Conservation (phyloP, 2,329 filamentous ascomycete species). For the Sporothrix dimorphospora region DNA sequence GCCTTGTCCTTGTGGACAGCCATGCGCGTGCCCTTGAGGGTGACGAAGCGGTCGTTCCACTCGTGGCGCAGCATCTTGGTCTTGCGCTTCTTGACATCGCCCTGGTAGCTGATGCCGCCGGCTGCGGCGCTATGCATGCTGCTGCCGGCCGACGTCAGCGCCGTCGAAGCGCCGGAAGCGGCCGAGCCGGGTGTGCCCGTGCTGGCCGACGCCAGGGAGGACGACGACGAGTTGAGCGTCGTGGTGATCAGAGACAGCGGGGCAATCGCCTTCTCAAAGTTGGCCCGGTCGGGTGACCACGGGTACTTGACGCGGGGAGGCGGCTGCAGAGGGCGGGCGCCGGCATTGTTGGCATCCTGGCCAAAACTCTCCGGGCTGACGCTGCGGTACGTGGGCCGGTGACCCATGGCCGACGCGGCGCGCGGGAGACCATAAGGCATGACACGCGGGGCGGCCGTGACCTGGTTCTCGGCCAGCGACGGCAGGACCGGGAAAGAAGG, state of each 20-base stretch:
- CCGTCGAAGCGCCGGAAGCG: slow-evolving; percentile 34
- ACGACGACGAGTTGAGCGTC: slow-evolving; percentile 28
- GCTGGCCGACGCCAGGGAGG: slow-evolving; percentile 32
- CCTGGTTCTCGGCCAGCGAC: slow-evolving; percentile 67
- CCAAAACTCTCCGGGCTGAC: neutral
- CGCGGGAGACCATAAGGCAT: slow-evolving; percentile 37
- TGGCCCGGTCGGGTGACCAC: slow-evolving; percentile 55
- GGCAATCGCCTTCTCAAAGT: slow-evolving; percentile 52
- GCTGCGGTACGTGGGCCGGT: slow-evolving; percentile 10
- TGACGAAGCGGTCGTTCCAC: slow-evolving; percentile 92
- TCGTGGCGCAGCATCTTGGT: slow-evolving; percentile 87
- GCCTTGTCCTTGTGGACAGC: slow-evolving; percentile 72
- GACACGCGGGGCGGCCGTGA: slow-evolving; percentile 38
- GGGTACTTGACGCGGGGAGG: slow-evolving; percentile 60
- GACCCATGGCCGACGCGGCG: slow-evolving; percentile 28
- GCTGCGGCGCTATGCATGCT: slow-evolving; percentile 38
- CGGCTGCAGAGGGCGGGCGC: slow-evolving; percentile 49
- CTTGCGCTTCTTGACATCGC: slow-evolving; percentile 93
- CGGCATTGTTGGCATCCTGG: neutral
- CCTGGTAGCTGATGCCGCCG: slow-evolving; percentile 69
- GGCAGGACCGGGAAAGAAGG: slow-evolving; percentile 72
- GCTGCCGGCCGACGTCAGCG: slow-evolving; percentile 28
- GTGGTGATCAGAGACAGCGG: slow-evolving; percentile 35
- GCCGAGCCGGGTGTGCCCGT: slow-evolving; percentile 33
- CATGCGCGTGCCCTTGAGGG: slow-evolving; percentile 73